Evolutionary conservation across 805 yeast species (phyloP).

Genomic region (Candida pini): DNA sequence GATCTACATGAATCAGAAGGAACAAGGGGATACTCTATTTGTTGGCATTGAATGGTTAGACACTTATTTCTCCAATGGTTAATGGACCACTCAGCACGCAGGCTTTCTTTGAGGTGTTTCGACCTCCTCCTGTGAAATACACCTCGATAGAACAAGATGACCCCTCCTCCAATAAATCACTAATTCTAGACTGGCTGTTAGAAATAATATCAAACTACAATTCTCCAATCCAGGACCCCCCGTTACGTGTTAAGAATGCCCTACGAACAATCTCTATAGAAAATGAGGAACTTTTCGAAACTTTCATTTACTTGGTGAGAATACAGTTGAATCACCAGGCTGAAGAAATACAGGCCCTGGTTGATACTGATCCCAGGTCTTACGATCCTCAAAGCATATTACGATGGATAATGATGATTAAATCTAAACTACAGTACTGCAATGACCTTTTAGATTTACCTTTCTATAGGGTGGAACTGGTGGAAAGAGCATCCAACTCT

Average conservation of each 20-base stretch:
- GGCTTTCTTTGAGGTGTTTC: constrained; percentile 11
- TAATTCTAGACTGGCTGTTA: constrained; percentile 23
- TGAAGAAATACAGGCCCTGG: not conserved
- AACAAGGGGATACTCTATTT: too few relatives aligned
- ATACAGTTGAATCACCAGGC: constrained; percentile 12
- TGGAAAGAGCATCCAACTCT: constrained; percentile 18
- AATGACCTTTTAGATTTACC: constrained; percentile 7
- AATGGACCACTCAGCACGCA: constrained; percentile 10
- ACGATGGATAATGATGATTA: constrained; percentile 12
- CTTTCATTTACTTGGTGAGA: constrained; percentile 11
- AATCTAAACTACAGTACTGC: constrained; percentile 9
- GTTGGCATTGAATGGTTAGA: too few relatives aligned
- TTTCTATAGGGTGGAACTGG: constrained; percentile 10
- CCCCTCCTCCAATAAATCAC: constrained; percentile 18
- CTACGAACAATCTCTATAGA: constrained; percentile 13
- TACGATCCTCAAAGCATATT: constrained; percentile 9
- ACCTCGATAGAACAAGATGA: constrained; percentile 14
- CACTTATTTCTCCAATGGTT: too few relatives aligned
- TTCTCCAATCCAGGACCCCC: constrained; percentile 11
- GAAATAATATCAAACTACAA: constrained; percentile 11
- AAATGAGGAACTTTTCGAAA: constrained; percentile 13
- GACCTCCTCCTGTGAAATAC: constrained; percentile 5
- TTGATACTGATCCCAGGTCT: not conserved
- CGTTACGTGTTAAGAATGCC: constrained; percentile 18
- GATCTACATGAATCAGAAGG: too few relatives aligned